Conservation (phyloP, 2,329 filamentous ascomycete species). For the Exserohilum turcica region DNA sequence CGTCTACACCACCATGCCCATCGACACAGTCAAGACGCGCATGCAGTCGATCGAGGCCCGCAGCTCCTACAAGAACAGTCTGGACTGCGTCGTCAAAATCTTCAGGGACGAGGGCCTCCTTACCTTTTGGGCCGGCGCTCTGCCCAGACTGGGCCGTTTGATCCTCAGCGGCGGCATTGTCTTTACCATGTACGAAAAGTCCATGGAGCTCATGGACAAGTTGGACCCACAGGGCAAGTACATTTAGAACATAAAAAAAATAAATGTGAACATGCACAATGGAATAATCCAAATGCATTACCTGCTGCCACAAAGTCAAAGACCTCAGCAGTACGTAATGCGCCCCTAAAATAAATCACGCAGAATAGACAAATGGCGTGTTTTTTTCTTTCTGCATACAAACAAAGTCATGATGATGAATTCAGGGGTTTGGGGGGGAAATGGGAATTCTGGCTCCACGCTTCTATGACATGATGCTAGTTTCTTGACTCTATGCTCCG, state of each 20-base stretch:
- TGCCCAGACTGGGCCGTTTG: conserved; percentile 81
- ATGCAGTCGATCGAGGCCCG: conserved; percentile 96
- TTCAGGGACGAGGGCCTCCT: conserved; percentile 86
- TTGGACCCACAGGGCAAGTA: conserved; percentile 85
- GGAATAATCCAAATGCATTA: not conserved
- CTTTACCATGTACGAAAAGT: conserved; percentile 97
- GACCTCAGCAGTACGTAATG: too few relatives aligned
- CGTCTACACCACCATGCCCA: conserved; percentile 71
- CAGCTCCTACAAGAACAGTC: conserved; percentile 81
- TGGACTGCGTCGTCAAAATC: conserved; percentile 81
- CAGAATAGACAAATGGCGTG: too few relatives aligned
- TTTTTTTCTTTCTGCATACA: too few relatives aligned
- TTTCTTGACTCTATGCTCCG: conserved; percentile 1
- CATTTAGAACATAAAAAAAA: conserved; percentile 56
- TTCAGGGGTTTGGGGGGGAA: too few relatives aligned
- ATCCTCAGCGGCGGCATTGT: conserved; percentile 95
- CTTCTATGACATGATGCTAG: conserved; percentile 8
- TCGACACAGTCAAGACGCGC: conserved; percentile 93
- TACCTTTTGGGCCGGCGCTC: conserved; percentile 91
- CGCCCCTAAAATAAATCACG: too few relatives aligned
- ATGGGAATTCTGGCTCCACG: not conserved
- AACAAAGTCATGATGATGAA: not conserved
- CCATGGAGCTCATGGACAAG: conserved; percentile 81
- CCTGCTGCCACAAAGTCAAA: not conserved
- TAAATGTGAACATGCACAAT: too few relatives aligned